Base-by-base conservation (phyloP, 2,329 filamentous ascomycete species). In the Penicillium olsonii region DNA sequence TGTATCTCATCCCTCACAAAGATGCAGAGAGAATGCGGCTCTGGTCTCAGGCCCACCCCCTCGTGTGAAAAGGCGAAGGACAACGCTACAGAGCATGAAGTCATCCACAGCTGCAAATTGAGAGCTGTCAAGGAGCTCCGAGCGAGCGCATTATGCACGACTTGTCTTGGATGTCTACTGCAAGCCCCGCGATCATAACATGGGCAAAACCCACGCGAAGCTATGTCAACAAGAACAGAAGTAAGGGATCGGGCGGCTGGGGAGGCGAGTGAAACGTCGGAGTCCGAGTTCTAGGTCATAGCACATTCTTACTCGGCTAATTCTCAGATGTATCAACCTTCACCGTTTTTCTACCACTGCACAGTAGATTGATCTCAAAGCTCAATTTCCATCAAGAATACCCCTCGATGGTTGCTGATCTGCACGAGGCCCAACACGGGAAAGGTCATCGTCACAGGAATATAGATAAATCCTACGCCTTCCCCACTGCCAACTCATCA, bases 1-100 rank as follows among this genome's bases (percentile, higher is more conserved):
- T 96, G 20, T 96, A 90, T 72, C 87, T 89, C 54, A 86, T 96
- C 57, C 88, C 91, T 4, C 84, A 87, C 69, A 78, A 82, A 54
- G 80, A 80, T 45, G 87, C 86, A 45, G 81, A 86, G 60, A 77
- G 77, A 27, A 84, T 87, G 58, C 81, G 82, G 68, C 73, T 72
- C 53, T 88, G 88, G 72, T 92, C 85, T 69, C 75, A 78, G 56
- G 58, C 56, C 39, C 53, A 58, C 22, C 60, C 64, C n/a, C 44
- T 65, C 27, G 41, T n/a, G 19, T 52, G 51, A 43, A 37, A 18
- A 24, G 35, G 14, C 27, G 35, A 40, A 20, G 24, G 20, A 26
- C 19, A 44, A 48, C 34, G 19, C 27, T 8, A 24, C 8, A 14
- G 14, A 18, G 35, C 35, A 37, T 20, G 33, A 48, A 8, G 17